phyloP scores from a whole-genome alignment of 1,139 yeast genomes.

The Nadsonia starkeyi-henricii region DNA sequence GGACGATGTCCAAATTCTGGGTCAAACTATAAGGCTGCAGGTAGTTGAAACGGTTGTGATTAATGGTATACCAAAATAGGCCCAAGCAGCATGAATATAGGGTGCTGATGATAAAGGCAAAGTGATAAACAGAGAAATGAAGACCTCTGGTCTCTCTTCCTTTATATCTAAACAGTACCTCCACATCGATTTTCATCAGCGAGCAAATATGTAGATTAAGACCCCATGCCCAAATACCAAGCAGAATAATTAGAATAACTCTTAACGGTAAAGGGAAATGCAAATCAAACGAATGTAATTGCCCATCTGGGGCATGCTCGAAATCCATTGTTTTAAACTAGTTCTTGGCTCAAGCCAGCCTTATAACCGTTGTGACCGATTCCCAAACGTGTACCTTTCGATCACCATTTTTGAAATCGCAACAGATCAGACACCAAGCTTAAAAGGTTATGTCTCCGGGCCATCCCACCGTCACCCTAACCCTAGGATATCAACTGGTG shows the following conservation, averaged over 20 bases:
- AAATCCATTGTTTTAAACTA: not conserved
- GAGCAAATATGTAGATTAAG: conserved; percentile 27
- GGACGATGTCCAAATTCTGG: conserved; percentile 18
- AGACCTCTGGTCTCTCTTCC: conserved; percentile 13
- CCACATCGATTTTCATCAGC: conserved; percentile 28
- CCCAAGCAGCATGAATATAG: conserved; percentile 12
- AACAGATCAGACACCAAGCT: too few species aligned
- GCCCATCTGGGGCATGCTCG: not conserved
- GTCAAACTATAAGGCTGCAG: conserved; percentile 5
- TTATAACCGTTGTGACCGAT: too few species aligned
- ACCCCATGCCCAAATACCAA: conserved; percentile 41
- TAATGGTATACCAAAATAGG: conserved; percentile 9
- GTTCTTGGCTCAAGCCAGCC: too few species aligned
- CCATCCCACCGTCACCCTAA: too few species aligned
- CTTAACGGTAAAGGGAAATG: conserved; percentile 37
- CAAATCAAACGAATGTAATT: conserved; percentile 21
- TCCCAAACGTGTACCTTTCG: too few species aligned
- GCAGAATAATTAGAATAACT: conserved; percentile 28
- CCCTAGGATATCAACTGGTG: too few species aligned
- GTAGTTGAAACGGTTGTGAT: conserved; percentile 3
- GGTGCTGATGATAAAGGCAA: conserved; percentile 15
- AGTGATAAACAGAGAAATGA: conserved; percentile 15
- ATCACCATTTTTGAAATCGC: too few species aligned
- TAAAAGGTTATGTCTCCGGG: too few species aligned
- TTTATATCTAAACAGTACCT: conserved; percentile 26